Conservation (phyloP, 164 flowering plant genomes). For the Litsea cubeba region DNA sequence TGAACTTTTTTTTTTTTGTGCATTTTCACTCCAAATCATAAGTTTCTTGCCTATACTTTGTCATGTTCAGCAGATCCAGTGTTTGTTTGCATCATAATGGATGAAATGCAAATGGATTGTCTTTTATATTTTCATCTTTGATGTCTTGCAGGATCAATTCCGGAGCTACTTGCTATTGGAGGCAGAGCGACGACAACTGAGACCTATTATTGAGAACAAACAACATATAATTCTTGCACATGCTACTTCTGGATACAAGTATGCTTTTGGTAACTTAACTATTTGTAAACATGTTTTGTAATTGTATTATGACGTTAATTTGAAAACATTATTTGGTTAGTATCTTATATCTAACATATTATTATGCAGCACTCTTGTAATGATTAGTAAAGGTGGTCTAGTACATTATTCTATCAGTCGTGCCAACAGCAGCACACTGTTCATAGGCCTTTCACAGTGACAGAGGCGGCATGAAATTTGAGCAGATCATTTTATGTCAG, state of each 20-base stretch:
- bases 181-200: constrained; percentile 83
- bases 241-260: constrained; percentile 94
- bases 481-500: no score
- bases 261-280: constrained; percentile 16
- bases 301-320: background rate
- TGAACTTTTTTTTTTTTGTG: no score
- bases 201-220: constrained; percentile 88
- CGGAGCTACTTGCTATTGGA: constrained; percentile 70
- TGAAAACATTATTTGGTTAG: background rate
- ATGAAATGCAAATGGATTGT: background rate
- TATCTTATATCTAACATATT: no score
- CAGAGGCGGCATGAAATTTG: no score
- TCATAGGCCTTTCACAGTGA: no score
- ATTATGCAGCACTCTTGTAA: background rate
- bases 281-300: background rate
- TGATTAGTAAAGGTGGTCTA: background rate
- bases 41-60: constrained; percentile 1
- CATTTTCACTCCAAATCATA: background rate
- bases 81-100: background rate
- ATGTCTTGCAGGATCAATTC: constrained; percentile 44
- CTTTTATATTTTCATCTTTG: constrained; percentile 1
- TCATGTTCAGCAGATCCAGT: background rate
- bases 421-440: background rate
- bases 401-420: background rate
- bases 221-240: constrained; percentile 84